Percentiles rank a stretch among this genome's conserved stretches.
Evolutionary conservation across 108 stramenopile species (phyloP).

Genomic region (Bacterosira constricta): DNA sequence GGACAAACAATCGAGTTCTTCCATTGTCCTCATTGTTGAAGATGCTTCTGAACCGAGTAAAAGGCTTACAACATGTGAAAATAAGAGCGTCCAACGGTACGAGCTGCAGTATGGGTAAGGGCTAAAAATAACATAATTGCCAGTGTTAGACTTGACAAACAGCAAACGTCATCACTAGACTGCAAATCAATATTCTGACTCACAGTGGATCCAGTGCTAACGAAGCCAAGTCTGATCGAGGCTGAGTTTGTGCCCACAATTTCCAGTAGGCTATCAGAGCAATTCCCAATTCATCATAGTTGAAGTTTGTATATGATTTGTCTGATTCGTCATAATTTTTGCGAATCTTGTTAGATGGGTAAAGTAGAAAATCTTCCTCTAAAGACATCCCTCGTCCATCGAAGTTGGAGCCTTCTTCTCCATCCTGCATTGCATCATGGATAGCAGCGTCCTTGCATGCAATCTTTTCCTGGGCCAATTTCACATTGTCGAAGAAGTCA

Average conservation of each 20-base stretch:
- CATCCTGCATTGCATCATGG: slow-evolving; percentile 4
- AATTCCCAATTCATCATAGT: slow-evolving; percentile 25
- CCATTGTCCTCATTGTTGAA: slow-evolving; percentile 7
- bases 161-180: neutral
- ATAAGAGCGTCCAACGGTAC: slow-evolving; percentile 27
- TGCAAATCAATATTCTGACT: neutral
- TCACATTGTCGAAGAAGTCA: slow-evolving; percentile 5
- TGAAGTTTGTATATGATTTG: neutral
- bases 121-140: neutral
- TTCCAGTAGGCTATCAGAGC: slow-evolving; percentile 19
- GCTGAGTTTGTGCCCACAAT: slow-evolving; percentile 3
- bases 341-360: slow-evolving; percentile 1
- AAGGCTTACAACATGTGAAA: slow-evolving; percentile 21
- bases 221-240: neutral
- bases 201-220: slow-evolving; percentile 4
- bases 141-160: neutral
- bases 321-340: slow-evolving; percentile 12
- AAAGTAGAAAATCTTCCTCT: slow-evolving; percentile 30
- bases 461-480: neutral
- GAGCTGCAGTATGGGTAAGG: slow-evolving; percentile 18
- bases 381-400: slow-evolving; percentile 3
- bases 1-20: neutral
- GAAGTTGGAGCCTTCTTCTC: neutral
- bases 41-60: slow-evolving; percentile 7
- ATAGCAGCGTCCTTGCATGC: neutral